Evolutionary conservation across 352 stramenopile genomes (phyloP), one percentile per base, ranked within the genome.

Genomic region (Globisporangium echinulatum): DNA sequence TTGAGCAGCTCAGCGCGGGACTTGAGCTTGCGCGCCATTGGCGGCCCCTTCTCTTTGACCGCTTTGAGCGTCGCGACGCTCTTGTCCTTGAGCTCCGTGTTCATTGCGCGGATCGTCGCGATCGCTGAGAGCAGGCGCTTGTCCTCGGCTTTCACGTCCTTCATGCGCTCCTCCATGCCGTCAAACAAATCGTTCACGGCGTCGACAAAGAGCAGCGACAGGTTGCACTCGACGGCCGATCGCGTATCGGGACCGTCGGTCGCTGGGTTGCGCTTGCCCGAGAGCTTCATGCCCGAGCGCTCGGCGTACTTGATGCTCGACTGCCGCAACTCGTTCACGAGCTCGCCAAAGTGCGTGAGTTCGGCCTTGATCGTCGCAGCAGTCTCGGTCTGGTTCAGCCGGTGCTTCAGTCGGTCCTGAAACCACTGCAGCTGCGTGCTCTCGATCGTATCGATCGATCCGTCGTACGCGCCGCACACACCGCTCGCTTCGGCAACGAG

Each of bases 361-460:
- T 95, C 85, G 38, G 91, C 72, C 68, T 94, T 94, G 67, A 94
- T 92, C 25, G 85, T 92, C n/a, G 79, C 81, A 2, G 85, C 80
- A 43, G 80, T 90, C 64, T 91, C 81, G 1, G 79, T 90, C 38
- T 76, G 75, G 42, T 83, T 79, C 51, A 92, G 48, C 2, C 82
- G 78, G 50, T 88, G 80, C 47, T 90, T 89, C 14, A 92, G 61
- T 15, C 85, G 78, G 14, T 77, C 60, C 52, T 92, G 85, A 69
- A 92, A 92, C 82, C 83, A 94, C 7, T 71, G 54, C 49, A 89
- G 60, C 64, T 94, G 85, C 39, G 74, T 64, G 39, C 65, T 79
- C 50, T 92, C 85, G 15, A 94, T 78, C 58, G 75, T 66, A 67
- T 94, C 83, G 48, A 94, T 48, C 19, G 78, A 83, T n/a, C 76